Evolutionary conservation across 257 asterid species (phyloP).

Genomic region (Voacanga thouarsii): DNA sequence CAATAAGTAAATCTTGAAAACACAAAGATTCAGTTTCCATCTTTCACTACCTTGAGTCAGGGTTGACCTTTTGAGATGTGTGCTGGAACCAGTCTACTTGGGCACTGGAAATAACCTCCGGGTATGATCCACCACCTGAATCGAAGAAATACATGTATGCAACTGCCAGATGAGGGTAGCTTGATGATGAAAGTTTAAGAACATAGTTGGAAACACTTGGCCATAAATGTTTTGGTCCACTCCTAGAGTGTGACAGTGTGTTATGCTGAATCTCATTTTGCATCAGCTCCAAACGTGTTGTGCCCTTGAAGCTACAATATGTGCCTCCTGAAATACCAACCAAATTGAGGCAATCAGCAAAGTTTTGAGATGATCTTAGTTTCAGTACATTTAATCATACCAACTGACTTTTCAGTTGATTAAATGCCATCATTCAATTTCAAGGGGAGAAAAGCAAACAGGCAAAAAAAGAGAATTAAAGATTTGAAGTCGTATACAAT

Average conservation of each 20-base stretch:
- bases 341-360: not conserved
- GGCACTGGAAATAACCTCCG: slow-evolving; percentile 66
- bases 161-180: slow-evolving; percentile 32
- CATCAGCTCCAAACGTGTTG: slow-evolving; percentile 68
- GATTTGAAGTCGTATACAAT: not conserved
- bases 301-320: slow-evolving; percentile 71
- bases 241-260: slow-evolving; percentile 41
- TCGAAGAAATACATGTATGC: slow-evolving; percentile 76
- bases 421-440: not conserved
- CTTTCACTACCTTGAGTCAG: slow-evolving; percentile 54
- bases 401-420: not conserved
- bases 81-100: slow-evolving; percentile 75
- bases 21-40: not conserved
- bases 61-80: slow-evolving; percentile 56
- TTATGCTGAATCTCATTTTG: slow-evolving; percentile 42
- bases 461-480: not conserved
- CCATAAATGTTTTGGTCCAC: slow-evolving; percentile 65
- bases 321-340: slow-evolving; percentile 28
- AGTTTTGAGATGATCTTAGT: not conserved
- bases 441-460: not conserved
- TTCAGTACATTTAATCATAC: not conserved
- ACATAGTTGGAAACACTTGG: slow-evolving; percentile 84
- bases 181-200: slow-evolving; percentile 45
- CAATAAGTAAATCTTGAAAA: not conserved
- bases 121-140: slow-evolving; percentile 96